Evolutionary conservation across 306 rosid genomes (phyloP).

Genomic region (Lathyrus aphaca): DNA sequence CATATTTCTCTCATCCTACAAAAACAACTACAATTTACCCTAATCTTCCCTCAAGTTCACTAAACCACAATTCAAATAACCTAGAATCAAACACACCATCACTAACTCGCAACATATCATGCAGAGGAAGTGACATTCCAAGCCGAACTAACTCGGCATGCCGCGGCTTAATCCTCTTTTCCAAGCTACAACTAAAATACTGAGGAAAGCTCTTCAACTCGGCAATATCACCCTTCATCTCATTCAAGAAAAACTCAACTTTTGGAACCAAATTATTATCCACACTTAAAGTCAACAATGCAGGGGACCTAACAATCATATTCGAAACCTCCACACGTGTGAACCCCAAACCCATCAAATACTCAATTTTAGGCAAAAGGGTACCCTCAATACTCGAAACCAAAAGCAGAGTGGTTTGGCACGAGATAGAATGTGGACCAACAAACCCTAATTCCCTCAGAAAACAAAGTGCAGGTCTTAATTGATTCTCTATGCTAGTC

Average conservation of each 20-base stretch:
- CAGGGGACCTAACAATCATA: slow-evolving; percentile 83
- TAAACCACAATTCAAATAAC: slow-evolving; percentile 56
- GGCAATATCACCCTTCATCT: slow-evolving; percentile 62
- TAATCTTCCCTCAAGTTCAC: slow-evolving; percentile 27
- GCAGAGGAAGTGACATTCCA: slow-evolving; percentile 58
- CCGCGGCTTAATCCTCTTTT: slow-evolving; percentile 67
- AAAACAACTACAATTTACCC: not conserved
- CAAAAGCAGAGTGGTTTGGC: slow-evolving; percentile 44
- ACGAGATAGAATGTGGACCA: slow-evolving; percentile 41
- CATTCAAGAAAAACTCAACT: slow-evolving; percentile 59
- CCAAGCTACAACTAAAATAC: slow-evolving; percentile 83
- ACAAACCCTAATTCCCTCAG: slow-evolving; percentile 43
- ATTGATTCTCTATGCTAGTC: slow-evolving; percentile 51
- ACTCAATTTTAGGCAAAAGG: slow-evolving; percentile 45
- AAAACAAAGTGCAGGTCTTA: slow-evolving; percentile 43
- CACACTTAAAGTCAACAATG: slow-evolving; percentile 62
- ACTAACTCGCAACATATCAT: slow-evolving; percentile 61
- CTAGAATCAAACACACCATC: slow-evolving; percentile 65
- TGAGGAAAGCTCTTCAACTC: slow-evolving; percentile 76
- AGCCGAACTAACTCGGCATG: slow-evolving; percentile 50
- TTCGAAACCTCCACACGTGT: slow-evolving; percentile 49
- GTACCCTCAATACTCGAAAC: slow-evolving; percentile 48
- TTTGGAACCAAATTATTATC: slow-evolving; percentile 59
- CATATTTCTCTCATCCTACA: not conserved
- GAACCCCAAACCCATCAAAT: slow-evolving; percentile 49